phyloP scores from a whole-genome alignment of 2,329 filamentous ascomycete genomes.

The Sporothrix variecibatus region DNA sequence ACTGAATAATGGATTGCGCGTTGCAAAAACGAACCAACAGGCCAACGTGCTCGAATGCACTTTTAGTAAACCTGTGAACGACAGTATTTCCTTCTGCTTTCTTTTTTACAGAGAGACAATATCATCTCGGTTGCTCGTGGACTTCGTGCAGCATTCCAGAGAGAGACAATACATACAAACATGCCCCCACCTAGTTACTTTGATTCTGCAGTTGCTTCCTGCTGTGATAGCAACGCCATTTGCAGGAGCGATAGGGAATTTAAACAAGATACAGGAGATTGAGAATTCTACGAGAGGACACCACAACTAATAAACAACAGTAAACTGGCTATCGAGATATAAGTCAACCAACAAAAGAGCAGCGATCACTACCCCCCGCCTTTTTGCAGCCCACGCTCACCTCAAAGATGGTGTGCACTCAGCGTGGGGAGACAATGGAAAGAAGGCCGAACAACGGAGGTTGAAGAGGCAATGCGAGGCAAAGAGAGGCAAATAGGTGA shows the following conservation, averaged over 20 bases:
- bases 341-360: neutral
- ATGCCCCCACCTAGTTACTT: neutral
- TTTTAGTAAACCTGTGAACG: neutral
- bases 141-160: neutral
- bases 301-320: neutral
- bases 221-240: neutral
- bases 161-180: neutral
- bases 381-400: neutral
- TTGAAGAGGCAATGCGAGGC: neutral
- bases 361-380: neutral
- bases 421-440: neutral
- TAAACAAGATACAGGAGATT: neutral
- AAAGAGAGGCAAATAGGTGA: neutral
- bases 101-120: neutral
- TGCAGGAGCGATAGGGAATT: slow-evolving; percentile 6
- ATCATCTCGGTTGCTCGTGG: neutral
- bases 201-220: neutral
- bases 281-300: neutral
- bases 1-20: neutral
- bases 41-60: neutral
- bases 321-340: neutral
- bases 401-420: neutral
- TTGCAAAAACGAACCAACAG: neutral
- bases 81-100: neutral
- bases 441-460: neutral